phyloP scores from a whole-genome alignment of 2,329 filamentous ascomycete species.

The Fusarium sp. region DNA sequence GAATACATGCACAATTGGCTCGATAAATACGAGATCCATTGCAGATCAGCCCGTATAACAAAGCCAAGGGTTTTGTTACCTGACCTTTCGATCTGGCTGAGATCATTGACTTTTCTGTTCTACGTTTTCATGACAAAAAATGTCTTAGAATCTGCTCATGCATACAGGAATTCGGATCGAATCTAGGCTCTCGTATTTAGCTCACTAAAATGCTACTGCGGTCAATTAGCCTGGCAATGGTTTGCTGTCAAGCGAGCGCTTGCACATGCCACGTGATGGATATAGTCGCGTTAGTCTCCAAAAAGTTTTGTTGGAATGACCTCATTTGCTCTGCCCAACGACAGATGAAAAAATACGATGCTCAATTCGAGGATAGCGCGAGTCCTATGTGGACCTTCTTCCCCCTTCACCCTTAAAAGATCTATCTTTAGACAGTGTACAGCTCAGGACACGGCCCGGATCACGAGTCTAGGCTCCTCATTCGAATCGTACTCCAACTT shows the following conservation, averaged over 20 bases:
- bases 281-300: not conserved
- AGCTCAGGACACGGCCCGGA: not conserved
- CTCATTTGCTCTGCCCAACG: not conserved
- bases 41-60: conserved; percentile 11
- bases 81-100: not conserved
- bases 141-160: too few species aligned
- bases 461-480: not conserved
- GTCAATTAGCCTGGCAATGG: not conserved
- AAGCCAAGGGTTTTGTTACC: not conserved
- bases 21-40: not conserved
- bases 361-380: not conserved
- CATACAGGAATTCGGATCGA: too few species aligned
- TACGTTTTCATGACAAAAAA: too few species aligned
- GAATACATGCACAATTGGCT: not conserved
- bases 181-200: not conserved
- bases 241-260: too few species aligned
- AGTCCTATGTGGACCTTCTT: not conserved
- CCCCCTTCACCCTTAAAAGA: not conserved
- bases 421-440: not conserved
- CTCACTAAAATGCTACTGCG: not conserved
- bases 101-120: not conserved
- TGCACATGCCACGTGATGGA: not conserved
- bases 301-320: not conserved
- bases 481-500: not conserved
- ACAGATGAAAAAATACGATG: not conserved